Evolutionary conservation across 345 rosid genomes (phyloP).

Genomic region (Lenwebbia sp.): DNA sequence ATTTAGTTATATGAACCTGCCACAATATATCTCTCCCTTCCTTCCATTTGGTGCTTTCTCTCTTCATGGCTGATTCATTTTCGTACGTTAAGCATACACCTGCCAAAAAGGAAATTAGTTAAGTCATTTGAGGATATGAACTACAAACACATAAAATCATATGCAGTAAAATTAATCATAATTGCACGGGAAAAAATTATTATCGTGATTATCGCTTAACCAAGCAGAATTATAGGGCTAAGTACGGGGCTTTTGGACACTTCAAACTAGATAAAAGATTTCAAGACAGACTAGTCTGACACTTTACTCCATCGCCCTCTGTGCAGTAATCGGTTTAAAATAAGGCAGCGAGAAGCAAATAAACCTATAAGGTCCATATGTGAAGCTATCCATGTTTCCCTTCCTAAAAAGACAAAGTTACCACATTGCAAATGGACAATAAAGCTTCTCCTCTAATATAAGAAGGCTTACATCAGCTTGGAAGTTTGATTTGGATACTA

Average conservation of each 20-base stretch:
- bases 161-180: not conserved
- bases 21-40: slow-evolving; percentile 92
- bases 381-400: not conserved
- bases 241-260: not conserved
- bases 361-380: not conserved
- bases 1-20: slow-evolving; percentile 45
- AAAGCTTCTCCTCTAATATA: not conserved
- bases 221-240: not conserved
- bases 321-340: too few species aligned
- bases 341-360: not conserved
- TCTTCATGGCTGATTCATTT: slow-evolving; percentile 53
- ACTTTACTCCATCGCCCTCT: too few species aligned
- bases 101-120: slow-evolving; percentile 12
- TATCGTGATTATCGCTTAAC: not conserved
- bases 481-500: not conserved
- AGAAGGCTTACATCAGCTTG: not conserved
- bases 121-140: not conserved
- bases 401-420: not conserved
- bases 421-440: not conserved
- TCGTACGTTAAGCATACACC: slow-evolving; percentile 75
- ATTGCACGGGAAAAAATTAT: not conserved
- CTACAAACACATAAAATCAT: not conserved
- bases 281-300: not conserved
- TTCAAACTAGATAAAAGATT: not conserved
- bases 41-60: slow-evolving; percentile 76